These are phyloP conservation scores for Candida jianshihensis DNA, from an alignment of 805 yeast species.

Conservation along the genomic window DNA sequence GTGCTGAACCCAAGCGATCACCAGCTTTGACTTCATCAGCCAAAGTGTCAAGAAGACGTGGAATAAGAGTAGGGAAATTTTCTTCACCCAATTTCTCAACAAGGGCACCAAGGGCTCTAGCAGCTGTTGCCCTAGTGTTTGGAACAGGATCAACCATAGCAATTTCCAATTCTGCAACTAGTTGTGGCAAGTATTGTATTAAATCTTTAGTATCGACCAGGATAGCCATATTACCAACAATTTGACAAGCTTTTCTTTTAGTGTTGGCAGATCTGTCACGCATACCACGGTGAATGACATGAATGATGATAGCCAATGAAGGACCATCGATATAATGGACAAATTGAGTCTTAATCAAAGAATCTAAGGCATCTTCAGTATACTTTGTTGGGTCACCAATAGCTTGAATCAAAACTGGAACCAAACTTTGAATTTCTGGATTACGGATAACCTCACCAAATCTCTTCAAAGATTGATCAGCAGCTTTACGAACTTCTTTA, in stretches of 20 bases:
- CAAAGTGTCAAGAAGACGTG: constrained; percentile 67
- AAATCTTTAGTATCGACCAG: constrained; percentile 85
- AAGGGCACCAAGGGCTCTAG: constrained; percentile 92
- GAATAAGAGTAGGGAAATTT: constrained; percentile 85
- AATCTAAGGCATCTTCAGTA: constrained; percentile 83
- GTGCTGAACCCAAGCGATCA: constrained; percentile 95
- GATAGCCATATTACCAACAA: constrained; percentile 98
- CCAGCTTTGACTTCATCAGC: constrained; percentile 76
- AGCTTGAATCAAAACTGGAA: constrained; percentile 81
- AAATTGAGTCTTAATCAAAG: constrained; percentile 82
- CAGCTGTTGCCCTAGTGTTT: constrained; percentile 93
- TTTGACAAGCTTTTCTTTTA: constrained; percentile 91
- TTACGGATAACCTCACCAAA: constrained; percentile 97
- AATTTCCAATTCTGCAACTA: constrained; percentile 76
- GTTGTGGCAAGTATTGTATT: constrained; percentile 69
- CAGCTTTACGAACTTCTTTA: constrained; percentile 94
- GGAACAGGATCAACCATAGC: constrained; percentile 99
- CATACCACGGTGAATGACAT: constrained; percentile 94
- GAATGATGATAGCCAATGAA: constrained; percentile 88
- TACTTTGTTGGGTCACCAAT: constrained; percentile 92
- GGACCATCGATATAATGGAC: constrained; percentile 99
- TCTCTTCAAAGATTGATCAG: constrained; percentile 77
- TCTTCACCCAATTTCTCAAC: constrained; percentile 97
- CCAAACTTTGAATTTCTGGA: constrained; percentile 92
- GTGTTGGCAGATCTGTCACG: constrained; percentile 89